Conservation (phyloP, 2,329 filamentous ascomycete genomes). For the Apiospora aurea region DNA sequence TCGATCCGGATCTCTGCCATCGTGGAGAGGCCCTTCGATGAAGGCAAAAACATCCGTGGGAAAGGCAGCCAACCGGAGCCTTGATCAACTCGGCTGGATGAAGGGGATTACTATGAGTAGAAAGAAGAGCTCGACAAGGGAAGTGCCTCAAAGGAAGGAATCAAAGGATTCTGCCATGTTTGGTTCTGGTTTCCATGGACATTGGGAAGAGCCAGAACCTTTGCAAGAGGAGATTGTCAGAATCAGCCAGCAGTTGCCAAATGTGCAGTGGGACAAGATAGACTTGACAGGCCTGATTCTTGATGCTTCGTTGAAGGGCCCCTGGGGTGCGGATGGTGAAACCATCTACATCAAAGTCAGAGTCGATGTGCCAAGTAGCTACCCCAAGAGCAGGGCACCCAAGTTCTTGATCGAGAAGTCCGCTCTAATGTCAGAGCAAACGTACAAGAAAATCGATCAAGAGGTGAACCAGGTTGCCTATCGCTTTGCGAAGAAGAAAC, state of each 20-base stretch:
- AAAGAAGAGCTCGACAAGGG: conserved; percentile 52
- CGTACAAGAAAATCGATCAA: conserved; percentile 58
- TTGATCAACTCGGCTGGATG: conserved; percentile 73
- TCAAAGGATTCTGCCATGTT: conserved; percentile 61
- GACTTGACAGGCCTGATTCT: conserved; percentile 67
- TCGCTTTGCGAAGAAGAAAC: conserved; percentile 62
- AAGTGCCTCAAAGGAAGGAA: conserved; percentile 56
- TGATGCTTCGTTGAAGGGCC: conserved; percentile 68
- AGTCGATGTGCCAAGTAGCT: conserved; percentile 65
- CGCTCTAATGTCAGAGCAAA: conserved; percentile 65
- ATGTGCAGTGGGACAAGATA: conserved; percentile 69
- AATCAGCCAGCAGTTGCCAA: conserved; percentile 67
- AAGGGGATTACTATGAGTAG: conserved; percentile 71
- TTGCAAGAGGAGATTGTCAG: conserved; percentile 71
- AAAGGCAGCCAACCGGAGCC: conserved; percentile 53
- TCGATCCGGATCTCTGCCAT: conserved; percentile 43
- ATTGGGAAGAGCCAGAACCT: conserved; percentile 67
- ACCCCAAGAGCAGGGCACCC: conserved; percentile 64
- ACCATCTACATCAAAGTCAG: conserved; percentile 68
- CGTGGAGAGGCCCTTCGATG: conserved; percentile 66
- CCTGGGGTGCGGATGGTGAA: conserved; percentile 65
- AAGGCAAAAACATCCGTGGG: conserved; percentile 57
- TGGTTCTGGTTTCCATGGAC: conserved; percentile 58
- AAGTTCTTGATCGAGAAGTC: conserved; percentile 68
- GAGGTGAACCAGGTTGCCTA: conserved; percentile 64